Base-by-base conservation (phyloP, 352 stramenopile genomes). In the Elongisporangium anandrum region DNA sequence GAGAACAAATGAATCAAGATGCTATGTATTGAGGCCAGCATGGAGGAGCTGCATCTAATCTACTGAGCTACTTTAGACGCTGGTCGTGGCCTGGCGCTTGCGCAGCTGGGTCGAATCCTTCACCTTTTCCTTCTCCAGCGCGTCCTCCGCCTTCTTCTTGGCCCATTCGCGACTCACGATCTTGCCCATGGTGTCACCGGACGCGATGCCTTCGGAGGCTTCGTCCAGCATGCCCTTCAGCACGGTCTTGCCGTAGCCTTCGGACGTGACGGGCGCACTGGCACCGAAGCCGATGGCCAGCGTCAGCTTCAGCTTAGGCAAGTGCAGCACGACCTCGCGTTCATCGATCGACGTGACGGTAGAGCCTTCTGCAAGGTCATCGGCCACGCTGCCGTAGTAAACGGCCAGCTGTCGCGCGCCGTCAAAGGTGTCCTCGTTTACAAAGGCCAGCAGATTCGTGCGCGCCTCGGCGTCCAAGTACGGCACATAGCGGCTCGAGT, bases 261-360 rank as follows among this genome's bases (percentile, higher is more conserved):
- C 85, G 49, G 72, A 81, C 6, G 85, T 81, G 12, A 94, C 72
- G 1, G 85, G 85, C 0, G 77, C 81, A 34, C 81, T 92, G 63
- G 70, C 82, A 26, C 82, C 85, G 57, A 94, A 94, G n/a, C 85
- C 85, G 24, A 94, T 81, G 4, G 79, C 85, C 10, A 94, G 75
- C 57, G 85, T 94, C 58, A 94, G 62, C 70, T 90, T 90, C 68
- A 94, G 78, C 68, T 92, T 91, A 19, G 85, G 85, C 9, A 94
- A 65, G 20, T 66, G 85, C 54, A 94, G 52, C 10, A 92, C 67
- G 2, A 94, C 58, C 53, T 94, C 85, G n/a, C 75, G 79, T 70
- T 94, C 85, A 54, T 94, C 85, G 60, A 94, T 90, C 38, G 85
- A 92, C 34, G 74, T 73, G 34, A 90, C 67, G 1, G 50, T 69